Evolutionary conservation across 352 stramenopile species (phyloP), one percentile per base, ranked within the genome.

Genomic region (Elongisporangium prolatum): DNA sequence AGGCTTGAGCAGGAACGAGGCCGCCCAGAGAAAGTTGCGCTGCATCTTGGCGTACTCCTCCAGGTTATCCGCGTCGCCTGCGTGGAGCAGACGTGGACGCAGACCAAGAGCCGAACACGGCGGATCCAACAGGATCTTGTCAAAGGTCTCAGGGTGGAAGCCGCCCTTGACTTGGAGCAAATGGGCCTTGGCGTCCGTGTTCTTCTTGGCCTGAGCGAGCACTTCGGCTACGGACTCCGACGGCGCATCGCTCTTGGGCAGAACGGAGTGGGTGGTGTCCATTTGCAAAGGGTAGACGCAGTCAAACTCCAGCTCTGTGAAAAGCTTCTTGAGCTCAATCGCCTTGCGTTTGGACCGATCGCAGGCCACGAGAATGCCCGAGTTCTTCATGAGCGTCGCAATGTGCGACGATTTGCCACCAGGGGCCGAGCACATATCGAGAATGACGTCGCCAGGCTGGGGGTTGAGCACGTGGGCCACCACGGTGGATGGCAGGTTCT

Each of bases 381-480:
- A 70, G 66, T 97, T 96, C 48, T 80, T 64, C 77, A 98, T 97
- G 18, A 98, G 72, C 64, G 85, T 97, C 14, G 91, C 92, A 8
- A 98, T 48, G 64, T 98, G 94, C 7, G 88, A 91, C 17, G 93
- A 94, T 68, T 98, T 98, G 18, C 95, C 95, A 37, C 95, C 94
- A 1, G 95, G 95, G 0, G 93, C 94, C 6, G 86, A 79, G 77
- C 95, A 98, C 88, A 98, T 97, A 61, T 98, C 95, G 44, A 98
- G 66, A 69, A 98, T 87, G 24, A 86, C 75, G 34, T 98, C 86
- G 22, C 80, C 86, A 20, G 75, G 59, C 64, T 95, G 71, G 1
- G 93, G 88, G 64, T 95, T 61, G 4, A 98, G 68, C 8, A 81
- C 91, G 60, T 97, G 88, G 0, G 75, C 90, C n/a, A 98, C 95